These are phyloP conservation scores for Kodamaea sp. DNA, from an alignment of 1,139 yeast genomes.

Conservation along the genomic window DNA sequence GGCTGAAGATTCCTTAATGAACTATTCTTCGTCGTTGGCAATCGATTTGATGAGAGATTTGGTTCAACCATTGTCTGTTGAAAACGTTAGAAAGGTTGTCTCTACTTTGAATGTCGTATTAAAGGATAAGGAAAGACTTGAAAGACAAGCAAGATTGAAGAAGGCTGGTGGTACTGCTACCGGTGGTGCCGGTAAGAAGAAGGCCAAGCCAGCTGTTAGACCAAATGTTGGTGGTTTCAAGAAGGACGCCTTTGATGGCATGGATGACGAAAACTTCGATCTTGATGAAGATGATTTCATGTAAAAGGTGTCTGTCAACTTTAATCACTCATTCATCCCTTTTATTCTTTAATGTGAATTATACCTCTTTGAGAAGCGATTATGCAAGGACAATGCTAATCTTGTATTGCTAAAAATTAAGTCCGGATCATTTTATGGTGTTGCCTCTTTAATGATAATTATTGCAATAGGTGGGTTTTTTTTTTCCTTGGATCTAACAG, in stretches of 20 bases:
- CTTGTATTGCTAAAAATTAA: too few relatives aligned
- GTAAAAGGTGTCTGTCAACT: constrained; percentile 38
- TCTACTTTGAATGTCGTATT: constrained; percentile 79
- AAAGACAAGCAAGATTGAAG: constrained; percentile 77
- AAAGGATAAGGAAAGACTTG: constrained; percentile 85
- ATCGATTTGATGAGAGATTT: constrained; percentile 84
- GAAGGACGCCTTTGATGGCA: constrained; percentile 65
- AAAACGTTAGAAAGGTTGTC: constrained; percentile 78
- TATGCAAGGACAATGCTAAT: too few relatives aligned
- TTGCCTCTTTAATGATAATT: too few relatives aligned
- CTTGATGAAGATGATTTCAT: constrained; percentile 82
- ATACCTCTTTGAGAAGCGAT: too few relatives aligned
- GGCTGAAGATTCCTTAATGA: constrained; percentile 58
- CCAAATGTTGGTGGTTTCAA: constrained; percentile 77
- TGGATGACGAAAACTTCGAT: constrained; percentile 47
- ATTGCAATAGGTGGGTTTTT: too few relatives aligned
- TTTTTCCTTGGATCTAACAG: too few relatives aligned
- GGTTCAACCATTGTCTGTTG: constrained; percentile 75
- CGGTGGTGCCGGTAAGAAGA: constrained; percentile 94
- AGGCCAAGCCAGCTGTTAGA: constrained; percentile 73
- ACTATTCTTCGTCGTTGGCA: constrained; percentile 73
- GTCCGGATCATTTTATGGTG: too few relatives aligned
- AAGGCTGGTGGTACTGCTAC: constrained; percentile 83
- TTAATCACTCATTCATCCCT: background rate
- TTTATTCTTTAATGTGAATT: too few relatives aligned